Percentiles rank a stretch among this genome's conserved stretches.
These are phyloP conservation scores for Bolboschoenus planiculmis DNA, from an alignment of 176 grass and related monocot species.

Conservation along the genomic window DNA sequence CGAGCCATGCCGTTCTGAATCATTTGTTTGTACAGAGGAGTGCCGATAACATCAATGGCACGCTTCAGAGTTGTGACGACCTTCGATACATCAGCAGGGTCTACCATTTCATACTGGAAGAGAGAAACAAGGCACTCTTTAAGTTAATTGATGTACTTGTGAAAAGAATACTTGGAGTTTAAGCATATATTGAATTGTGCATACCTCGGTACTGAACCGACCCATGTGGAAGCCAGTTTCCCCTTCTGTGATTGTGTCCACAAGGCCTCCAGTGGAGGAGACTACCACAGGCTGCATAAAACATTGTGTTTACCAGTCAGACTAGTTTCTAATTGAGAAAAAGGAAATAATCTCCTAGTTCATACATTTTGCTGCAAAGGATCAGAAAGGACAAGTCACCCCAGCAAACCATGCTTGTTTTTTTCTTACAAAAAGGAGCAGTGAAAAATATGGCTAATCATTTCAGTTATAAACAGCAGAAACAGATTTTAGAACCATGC, in stretches of 20 bases:
- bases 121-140: neutral
- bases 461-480: neutral
- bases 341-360: neutral
- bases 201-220: constrained; percentile 57
- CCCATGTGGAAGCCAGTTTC: constrained; percentile 91
- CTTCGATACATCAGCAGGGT: constrained; percentile 56
- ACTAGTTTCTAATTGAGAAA: neutral
- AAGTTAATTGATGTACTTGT: neutral
- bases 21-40: constrained; percentile 52
- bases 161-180: neutral
- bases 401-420: neutral
- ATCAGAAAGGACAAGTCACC: neutral
- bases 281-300: constrained; percentile 45
- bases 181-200: neutral
- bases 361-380: neutral
- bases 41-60: constrained; percentile 52
- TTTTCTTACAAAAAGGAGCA: neutral
- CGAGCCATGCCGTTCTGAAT: constrained; percentile 76
- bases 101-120: constrained; percentile 45
- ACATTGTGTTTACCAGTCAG: neutral
- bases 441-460: neutral
- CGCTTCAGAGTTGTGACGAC: constrained; percentile 50
- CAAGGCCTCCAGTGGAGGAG: constrained; percentile 76
- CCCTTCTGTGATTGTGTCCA: constrained; percentile 67
- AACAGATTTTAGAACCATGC: neutral